A percentile compares a stretch with the other conserved stretches of the same genome.
Evolutionary conservation across 306 rosid genomes (phyloP).

Genomic region (Cucumis hystrix): DNA sequence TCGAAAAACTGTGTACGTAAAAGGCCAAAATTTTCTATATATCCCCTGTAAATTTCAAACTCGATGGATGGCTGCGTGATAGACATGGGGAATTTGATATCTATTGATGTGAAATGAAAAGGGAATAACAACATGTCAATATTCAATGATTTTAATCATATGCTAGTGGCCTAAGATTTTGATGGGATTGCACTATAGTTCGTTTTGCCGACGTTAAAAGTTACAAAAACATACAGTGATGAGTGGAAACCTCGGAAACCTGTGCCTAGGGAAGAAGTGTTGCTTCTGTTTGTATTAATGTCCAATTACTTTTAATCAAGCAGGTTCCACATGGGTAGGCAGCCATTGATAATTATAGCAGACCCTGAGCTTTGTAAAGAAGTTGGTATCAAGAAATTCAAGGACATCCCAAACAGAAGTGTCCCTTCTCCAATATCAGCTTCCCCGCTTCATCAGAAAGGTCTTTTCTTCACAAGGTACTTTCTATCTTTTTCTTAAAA

Average conservation of each 20-base stretch:
- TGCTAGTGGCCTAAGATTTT: constrained; percentile 2
- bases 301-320: neutral
- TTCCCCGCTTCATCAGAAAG: constrained; percentile 86
- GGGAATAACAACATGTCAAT: neutral
- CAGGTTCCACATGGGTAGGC: constrained; percentile 96
- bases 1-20: neutral
- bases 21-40: neutral
- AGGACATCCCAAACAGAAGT: constrained; percentile 68
- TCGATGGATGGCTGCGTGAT: neutral
- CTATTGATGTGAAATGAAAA: neutral
- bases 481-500: neutral
- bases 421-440: constrained; percentile 85
- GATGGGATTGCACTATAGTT: neutral
- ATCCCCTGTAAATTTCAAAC: neutral
- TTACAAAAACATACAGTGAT: neutral
- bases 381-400: constrained; percentile 70
- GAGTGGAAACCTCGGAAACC: neutral
- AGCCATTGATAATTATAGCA: constrained; percentile 72
- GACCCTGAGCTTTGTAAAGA: constrained; percentile 83
- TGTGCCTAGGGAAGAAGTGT: neutral
- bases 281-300: neutral
- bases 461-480: constrained; percentile 86
- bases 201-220: neutral
- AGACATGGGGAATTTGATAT: neutral
- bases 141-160: neutral